These are phyloP conservation scores for Sclerotinia minor DNA, from an alignment of 2,329 filamentous ascomycete genomes.

Conservation along the genomic window DNA sequence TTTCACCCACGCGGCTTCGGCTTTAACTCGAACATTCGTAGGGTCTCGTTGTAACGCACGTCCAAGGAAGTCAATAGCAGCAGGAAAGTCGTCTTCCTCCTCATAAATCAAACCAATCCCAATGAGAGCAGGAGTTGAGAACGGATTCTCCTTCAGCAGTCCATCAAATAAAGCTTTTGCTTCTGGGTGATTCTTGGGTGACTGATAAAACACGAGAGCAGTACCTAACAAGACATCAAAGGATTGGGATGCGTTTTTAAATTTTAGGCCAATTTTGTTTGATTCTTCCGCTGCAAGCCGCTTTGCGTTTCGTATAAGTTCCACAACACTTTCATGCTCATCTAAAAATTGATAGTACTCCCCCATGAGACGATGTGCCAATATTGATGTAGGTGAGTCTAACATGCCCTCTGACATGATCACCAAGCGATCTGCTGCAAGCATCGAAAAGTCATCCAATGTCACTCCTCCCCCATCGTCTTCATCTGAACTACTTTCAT, in stretches of 20 bases:
- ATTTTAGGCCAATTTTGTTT: slow-evolving; percentile 64
- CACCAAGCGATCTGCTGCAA: slow-evolving; percentile 75
- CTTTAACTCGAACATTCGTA: slow-evolving; percentile 73
- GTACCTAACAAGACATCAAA: slow-evolving; percentile 78
- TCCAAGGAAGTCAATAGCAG: slow-evolving; percentile 77
- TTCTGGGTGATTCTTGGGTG: slow-evolving; percentile 84
- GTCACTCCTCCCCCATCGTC: slow-evolving; percentile 58
- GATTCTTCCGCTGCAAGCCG: slow-evolving; percentile 60
- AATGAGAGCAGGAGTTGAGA: slow-evolving; percentile 78
- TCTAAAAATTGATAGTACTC: slow-evolving; percentile 83
- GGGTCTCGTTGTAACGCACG: slow-evolving; percentile 73
- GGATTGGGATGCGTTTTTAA: slow-evolving; percentile 71
- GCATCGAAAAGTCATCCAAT: slow-evolving; percentile 58
- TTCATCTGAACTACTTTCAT: slow-evolving; percentile 56
- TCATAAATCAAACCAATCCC: slow-evolving; percentile 90
- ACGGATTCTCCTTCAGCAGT: slow-evolving; percentile 72
- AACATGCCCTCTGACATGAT: slow-evolving; percentile 76
- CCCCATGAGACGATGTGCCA: slow-evolving; percentile 80
- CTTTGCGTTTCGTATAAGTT: slow-evolving; percentile 74
- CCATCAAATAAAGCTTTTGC: slow-evolving; percentile 83
- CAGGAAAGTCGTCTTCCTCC: slow-evolving; percentile 83
- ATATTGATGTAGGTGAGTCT: slow-evolving; percentile 64
- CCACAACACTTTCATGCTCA: slow-evolving; percentile 79
- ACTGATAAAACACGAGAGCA: slow-evolving; percentile 86
- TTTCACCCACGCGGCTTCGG: slow-evolving; percentile 90